These are phyloP conservation scores for Irpex rosettiformis DNA, from an alignment of 1,284 basidiomycete species.

Conservation along the genomic window DNA sequence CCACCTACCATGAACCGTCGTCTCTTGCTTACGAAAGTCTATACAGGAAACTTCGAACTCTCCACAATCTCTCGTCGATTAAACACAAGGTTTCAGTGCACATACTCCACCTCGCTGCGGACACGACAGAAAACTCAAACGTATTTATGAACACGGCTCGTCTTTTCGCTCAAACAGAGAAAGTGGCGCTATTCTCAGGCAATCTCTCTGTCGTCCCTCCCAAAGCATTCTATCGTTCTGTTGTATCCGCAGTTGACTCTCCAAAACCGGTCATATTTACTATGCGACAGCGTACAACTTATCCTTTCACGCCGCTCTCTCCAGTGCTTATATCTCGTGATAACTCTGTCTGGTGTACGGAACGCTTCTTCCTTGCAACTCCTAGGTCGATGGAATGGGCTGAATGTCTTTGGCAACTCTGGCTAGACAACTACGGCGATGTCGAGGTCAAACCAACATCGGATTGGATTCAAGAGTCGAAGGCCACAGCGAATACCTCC, in stretches of 20 bases:
- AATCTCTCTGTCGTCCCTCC: constrained; percentile 31
- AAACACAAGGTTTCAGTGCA: constrained; percentile 42
- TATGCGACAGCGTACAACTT: constrained; percentile 27
- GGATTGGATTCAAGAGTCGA: constrained; percentile 19
- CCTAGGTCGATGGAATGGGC: constrained; percentile 54
- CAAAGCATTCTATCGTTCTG: constrained; percentile 21
- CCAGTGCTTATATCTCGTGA: constrained; percentile 47
- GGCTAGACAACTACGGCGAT: constrained; percentile 50
- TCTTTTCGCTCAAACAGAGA: constrained; percentile 48
- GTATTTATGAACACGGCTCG: constrained; percentile 61
- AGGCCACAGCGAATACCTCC: constrained; percentile 4
- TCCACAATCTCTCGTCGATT: constrained; percentile 28
- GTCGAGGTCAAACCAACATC: constrained; percentile 26
- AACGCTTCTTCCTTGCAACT: constrained; percentile 46
- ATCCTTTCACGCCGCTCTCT: constrained; percentile 36
- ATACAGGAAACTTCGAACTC: constrained; percentile 16
- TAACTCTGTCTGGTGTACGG: constrained; percentile 59
- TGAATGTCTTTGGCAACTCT: constrained; percentile 68
- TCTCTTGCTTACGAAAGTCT: constrained; percentile 25
- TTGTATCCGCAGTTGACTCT: constrained; percentile 14
- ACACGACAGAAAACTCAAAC: constrained; percentile 43
- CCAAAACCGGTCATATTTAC: constrained; percentile 26
- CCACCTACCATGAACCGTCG: constrained; percentile 31
- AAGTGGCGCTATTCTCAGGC: constrained; percentile 51
- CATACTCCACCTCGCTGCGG: constrained; percentile 40